A percentile compares a stretch with the other conserved stretches of the same genome.
Evolutionary conservation across 2,329 filamentous ascomycete genomes (phyloP).

Genomic region (Scedosporium dehoogii): DNA sequence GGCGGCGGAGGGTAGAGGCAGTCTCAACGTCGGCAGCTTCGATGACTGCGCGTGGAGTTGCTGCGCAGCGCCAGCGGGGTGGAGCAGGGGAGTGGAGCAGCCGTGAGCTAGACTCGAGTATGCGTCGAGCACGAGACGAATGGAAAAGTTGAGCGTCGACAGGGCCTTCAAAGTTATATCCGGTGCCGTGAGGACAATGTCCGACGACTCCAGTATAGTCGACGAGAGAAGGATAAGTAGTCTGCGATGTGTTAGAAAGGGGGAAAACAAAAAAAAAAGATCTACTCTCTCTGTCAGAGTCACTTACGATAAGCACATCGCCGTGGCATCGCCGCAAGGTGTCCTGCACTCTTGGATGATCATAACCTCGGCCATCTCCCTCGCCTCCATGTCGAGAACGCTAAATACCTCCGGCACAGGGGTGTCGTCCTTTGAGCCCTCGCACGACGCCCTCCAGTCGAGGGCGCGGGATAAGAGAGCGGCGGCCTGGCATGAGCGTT

Average conservation of each 20-base stretch:
- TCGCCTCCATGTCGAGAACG: conserved; percentile 21
- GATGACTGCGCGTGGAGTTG: background rate
- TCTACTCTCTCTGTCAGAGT: background rate
- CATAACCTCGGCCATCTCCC: conserved; percentile 22
- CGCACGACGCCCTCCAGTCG: conserved; percentile 13
- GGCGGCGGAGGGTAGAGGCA: background rate
- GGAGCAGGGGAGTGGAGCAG: background rate
- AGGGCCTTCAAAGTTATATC: conserved; percentile 23
- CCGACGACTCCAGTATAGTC: conserved; percentile 18
- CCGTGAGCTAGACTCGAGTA: conserved; percentile 22
- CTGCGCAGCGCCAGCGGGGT: background rate
- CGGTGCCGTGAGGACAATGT: conserved; percentile 13
- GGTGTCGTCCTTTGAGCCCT: conserved; percentile 11
- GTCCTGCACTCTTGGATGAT: conserved; percentile 22
- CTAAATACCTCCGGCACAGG: conserved; percentile 17
- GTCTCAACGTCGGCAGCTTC: background rate
- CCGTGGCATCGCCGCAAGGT: conserved; percentile 25
- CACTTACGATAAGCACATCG: conserved; percentile 23
- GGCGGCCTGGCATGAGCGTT: conserved; percentile 24
- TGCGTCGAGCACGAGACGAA: conserved; percentile 24
- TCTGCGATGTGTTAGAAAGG: conserved; percentile 9
- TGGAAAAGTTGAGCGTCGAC: conserved; percentile 25
- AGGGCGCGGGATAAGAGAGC: conserved; percentile 23
- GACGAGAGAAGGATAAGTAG: conserved; percentile 24
- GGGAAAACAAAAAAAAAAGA: background rate